phyloP scores from a whole-genome alignment of 495 filamentous ascomycete genomes.

The Talaromyces borbonicus region DNA sequence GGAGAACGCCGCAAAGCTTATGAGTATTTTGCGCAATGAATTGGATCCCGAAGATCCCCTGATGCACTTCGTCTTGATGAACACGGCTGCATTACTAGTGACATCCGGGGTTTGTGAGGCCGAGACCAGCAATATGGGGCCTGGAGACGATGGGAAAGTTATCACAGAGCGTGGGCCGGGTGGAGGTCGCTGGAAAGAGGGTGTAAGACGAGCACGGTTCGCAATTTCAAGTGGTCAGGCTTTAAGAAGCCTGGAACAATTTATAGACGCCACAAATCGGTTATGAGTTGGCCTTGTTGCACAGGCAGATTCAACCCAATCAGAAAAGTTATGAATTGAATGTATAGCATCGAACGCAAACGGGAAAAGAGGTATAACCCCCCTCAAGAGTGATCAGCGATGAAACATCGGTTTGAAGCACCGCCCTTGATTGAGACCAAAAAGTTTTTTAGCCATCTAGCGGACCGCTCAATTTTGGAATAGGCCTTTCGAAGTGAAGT shows the following conservation, averaged over 20 bases:
- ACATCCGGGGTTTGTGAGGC: constrained; percentile 78
- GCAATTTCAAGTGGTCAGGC: constrained; percentile 73
- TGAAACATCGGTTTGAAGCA: too few relatives aligned
- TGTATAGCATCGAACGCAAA: too few relatives aligned
- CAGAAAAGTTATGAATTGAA: not conserved
- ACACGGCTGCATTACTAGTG: constrained; percentile 80
- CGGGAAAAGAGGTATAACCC: not conserved
- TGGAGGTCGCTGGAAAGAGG: constrained; percentile 86
- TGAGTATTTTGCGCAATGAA: constrained; percentile 62
- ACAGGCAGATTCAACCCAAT: too few relatives aligned
- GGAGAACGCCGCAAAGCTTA: constrained; percentile 78
- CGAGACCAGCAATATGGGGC: constrained; percentile 64
- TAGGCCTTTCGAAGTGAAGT: too few relatives aligned
- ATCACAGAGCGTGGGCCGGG: constrained; percentile 72
- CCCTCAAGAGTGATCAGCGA: too few relatives aligned
- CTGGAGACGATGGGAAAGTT: constrained; percentile 62
- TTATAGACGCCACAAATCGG: constrained; percentile 52
- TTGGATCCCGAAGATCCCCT: constrained; percentile 69
- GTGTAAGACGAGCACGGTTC: constrained; percentile 73
- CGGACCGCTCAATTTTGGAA: too few relatives aligned
- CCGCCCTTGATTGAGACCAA: too few relatives aligned
- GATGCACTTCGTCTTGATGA: constrained; percentile 86
- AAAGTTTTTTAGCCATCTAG: too few relatives aligned
- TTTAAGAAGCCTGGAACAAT: constrained; percentile 58
- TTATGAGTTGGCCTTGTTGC: too few relatives aligned